Base-by-base conservation (phyloP, 805 yeast species). In the Isabelozyma heimii region DNA sequence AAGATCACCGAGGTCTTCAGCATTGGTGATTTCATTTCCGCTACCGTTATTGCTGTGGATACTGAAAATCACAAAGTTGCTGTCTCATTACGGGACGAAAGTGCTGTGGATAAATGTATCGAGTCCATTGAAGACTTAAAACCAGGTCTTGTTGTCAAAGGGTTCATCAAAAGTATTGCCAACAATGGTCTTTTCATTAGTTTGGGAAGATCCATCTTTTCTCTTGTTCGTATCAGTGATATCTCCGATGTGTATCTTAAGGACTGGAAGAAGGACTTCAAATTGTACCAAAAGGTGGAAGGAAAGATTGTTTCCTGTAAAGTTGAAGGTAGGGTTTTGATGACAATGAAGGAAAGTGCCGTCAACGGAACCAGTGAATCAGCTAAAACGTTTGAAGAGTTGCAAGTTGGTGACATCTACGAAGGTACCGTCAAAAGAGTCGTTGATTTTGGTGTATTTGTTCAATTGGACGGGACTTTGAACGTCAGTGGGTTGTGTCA, bases 381-480 rank as follows among this genome's bases (percentile, higher is more conserved):
- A 28, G 65, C 82, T 60, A 87, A 85, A 64, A 72, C 73, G 46
- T 84, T 86, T 55, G 84, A 79, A 41, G 94, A 88, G 49, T 73
- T 92, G 47, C 69, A 80, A 48, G 83, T 77, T 45, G 96, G 88
- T 47, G 88, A 85, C 26, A 70, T 85, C 28, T 82, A 73, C 56
- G 92, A 87, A 61, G 99, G 97, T 63, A 70, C 84, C 2, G 85
- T 92, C 41, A 84, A 81, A 62, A 80, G 80, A 52, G 88, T 85
- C 20, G 84, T 91, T 33, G 96, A 89, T 43, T 92, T 85, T 63
- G 99, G 99, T 72, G 96, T 90, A 3, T 92, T 92, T 62, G 87
- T 92, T 45, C 84, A 82, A 53, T 73, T 92, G 47, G 91, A 85
- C 55, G 88, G 86, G 42, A 84, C 94, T 39, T 70, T 81, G 47